Evolutionary conservation across 495 filamentous ascomycete species (phyloP).

Genomic region (Gamarada debralockiae): DNA sequence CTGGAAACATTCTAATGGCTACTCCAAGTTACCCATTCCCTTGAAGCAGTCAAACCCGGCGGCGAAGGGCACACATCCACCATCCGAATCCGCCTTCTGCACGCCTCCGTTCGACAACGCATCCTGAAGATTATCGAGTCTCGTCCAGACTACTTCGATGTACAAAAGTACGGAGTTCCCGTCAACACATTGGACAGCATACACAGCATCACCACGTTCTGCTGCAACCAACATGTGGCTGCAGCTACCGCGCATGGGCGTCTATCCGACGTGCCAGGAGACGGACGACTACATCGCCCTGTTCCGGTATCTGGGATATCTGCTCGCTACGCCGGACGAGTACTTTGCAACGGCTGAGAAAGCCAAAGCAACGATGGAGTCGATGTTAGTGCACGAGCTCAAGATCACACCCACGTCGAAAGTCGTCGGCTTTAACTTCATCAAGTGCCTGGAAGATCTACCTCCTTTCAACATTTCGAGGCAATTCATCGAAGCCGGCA

Average conservation of each 20-base stretch:
- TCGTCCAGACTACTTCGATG: conserved; percentile 58
- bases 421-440: conserved; percentile 68
- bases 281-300: conserved; percentile 65
- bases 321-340: conserved; percentile 62
- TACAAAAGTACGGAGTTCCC: conserved; percentile 56
- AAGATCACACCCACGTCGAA: conserved; percentile 55
- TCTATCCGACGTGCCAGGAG: conserved; percentile 56
- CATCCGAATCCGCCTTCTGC: conserved; percentile 68
- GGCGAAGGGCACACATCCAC: conserved; percentile 64
- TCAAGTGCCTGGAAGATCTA: conserved; percentile 54
- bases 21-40: conserved; percentile 58
- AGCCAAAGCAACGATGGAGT: conserved; percentile 61
- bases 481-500: conserved; percentile 60
- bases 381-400: conserved; percentile 55
- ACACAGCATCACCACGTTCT: conserved; percentile 63
- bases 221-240: conserved; percentile 60
- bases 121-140: conserved; percentile 53
- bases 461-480: conserved; percentile 58
- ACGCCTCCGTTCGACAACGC: conserved; percentile 61
- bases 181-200: conserved; percentile 72
- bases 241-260: conserved; percentile 66
- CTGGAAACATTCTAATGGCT: conserved; percentile 72
- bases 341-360: conserved; percentile 47
- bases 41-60: conserved; percentile 60
- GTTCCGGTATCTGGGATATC: conserved; percentile 66